Percentiles rank a stretch among this genome's conserved stretches.
These are phyloP conservation scores for Kwoniella europaea DNA, from an alignment of 768 basidiomycete species.

Conservation along the genomic window DNA sequence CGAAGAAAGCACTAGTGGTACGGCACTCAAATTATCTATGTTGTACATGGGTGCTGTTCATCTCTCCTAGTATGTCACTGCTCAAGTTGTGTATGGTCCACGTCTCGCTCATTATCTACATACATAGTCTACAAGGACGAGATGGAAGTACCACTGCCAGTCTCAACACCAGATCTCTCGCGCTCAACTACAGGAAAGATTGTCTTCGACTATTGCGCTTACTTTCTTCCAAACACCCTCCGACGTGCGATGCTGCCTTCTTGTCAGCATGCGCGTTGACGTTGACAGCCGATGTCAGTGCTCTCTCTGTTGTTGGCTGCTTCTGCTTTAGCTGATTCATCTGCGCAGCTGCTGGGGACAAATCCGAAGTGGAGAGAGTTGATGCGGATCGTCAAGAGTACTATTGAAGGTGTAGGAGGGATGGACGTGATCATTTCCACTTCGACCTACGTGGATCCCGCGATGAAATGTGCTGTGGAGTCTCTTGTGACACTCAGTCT, in stretches of 20 bases:
- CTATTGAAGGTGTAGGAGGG: neutral
- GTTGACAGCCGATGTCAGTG: slow-evolving; percentile 26
- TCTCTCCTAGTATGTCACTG: slow-evolving; percentile 32
- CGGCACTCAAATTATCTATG: slow-evolving; percentile 27
- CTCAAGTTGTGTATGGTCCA: neutral
- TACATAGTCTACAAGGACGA: slow-evolving; percentile 5
- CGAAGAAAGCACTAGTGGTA: slow-evolving; percentile 8
- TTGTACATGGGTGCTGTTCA: slow-evolving; percentile 33
- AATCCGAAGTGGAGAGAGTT: slow-evolving; percentile 7
- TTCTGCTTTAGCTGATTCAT: neutral
- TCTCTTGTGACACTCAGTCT: slow-evolving; percentile 5
- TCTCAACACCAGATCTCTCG: neutral
- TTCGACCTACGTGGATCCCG: slow-evolving; percentile 1
- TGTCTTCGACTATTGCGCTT: neutral
- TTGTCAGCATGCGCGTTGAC: slow-evolving; percentile 20
- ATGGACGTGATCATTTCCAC: slow-evolving; percentile 1
- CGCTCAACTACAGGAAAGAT: slow-evolving; percentile 4
- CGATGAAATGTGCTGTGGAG: slow-evolving; percentile 9
- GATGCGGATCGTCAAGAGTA: neutral
- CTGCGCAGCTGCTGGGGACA: neutral
- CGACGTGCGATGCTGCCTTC: slow-evolving; percentile 16
- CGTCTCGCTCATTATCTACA: neutral
- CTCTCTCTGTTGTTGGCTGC: neutral
- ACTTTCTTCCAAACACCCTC: neutral
- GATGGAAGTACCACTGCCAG: neutral